These are phyloP conservation scores for Cupressus sempervirens DNA, from an alignment of 75 land plant genomes.

Conservation along the genomic window DNA sequence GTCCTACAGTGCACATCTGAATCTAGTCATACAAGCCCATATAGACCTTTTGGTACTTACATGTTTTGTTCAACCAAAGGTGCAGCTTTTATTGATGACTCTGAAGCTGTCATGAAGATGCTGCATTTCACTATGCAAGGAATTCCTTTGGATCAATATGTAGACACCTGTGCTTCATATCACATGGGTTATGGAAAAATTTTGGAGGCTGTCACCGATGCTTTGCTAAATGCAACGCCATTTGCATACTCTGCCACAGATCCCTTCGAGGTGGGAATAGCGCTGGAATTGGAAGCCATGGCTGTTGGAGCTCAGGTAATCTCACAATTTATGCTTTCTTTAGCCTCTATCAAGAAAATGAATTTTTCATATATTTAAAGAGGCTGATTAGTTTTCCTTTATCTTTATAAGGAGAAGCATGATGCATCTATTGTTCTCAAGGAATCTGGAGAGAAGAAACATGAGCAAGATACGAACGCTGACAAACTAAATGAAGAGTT, in stretches of 20 bases:
- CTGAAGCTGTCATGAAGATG: neutral
- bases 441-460: too few species aligned
- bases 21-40: neutral
- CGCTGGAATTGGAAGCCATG: neutral
- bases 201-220: neutral
- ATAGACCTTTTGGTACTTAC: slow-evolving; percentile 13
- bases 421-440: too few species aligned
- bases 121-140: neutral
- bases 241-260: neutral
- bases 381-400: too few species aligned
- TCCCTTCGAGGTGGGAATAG: neutral
- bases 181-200: neutral
- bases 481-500: too few species aligned
- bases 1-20: neutral
- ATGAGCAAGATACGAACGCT: too few species aligned
- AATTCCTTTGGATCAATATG: neutral
- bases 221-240: neutral
- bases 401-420: too few species aligned
- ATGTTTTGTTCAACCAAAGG: neutral
- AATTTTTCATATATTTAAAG: too few species aligned
- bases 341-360: neutral
- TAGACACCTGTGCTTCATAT: neutral
- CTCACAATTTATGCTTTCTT: neutral
- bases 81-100: slow-evolving; percentile 11
- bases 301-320: slow-evolving; percentile 6